These are phyloP conservation scores for Croton setiger DNA, from an alignment of 441 rosid genomes.

Conservation along the genomic window DNA sequence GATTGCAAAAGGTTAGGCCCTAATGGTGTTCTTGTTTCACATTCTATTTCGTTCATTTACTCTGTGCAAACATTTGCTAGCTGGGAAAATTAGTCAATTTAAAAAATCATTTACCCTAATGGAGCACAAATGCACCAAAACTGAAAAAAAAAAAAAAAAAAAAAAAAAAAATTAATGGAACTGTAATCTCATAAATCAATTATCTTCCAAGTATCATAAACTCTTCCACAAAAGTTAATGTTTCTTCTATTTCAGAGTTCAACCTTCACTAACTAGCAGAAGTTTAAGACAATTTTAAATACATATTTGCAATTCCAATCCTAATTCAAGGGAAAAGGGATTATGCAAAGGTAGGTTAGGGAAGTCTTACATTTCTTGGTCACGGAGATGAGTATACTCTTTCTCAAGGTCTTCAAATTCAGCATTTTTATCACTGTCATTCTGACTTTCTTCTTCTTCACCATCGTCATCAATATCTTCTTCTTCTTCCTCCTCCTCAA, in stretches of 20 bases:
- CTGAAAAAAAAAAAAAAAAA: too few species aligned
- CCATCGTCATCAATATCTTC: slow-evolving; percentile 24
- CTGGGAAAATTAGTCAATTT: too few species aligned
- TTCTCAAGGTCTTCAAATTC: slow-evolving; percentile 89
- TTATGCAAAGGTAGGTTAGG: too few species aligned
- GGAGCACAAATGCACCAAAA: too few species aligned
- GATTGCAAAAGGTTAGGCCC: too few species aligned
- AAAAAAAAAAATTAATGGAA: too few species aligned
- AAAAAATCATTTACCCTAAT: too few species aligned
- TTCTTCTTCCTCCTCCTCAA: slow-evolving; percentile 26
- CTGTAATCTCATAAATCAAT: not conserved
- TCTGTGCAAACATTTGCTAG: too few species aligned
- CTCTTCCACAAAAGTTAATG: not conserved
- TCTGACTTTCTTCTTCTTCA: slow-evolving; percentile 31
- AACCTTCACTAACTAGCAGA: not conserved
- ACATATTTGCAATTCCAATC: not conserved
- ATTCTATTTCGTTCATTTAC: too few species aligned
- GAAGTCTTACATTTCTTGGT: slow-evolving; percentile 67
- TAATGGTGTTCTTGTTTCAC: too few species aligned
- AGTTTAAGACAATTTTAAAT: not conserved
- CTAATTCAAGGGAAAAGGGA: not conserved
- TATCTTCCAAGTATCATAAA: not conserved
- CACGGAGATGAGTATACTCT: slow-evolving; percentile 62
- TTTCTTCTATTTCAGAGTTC: not conserved
- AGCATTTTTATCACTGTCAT: slow-evolving; percentile 34